Evolutionary conservation across 306 rosid genomes (phyloP).

Genomic region (Adenanthera pavonina): DNA sequence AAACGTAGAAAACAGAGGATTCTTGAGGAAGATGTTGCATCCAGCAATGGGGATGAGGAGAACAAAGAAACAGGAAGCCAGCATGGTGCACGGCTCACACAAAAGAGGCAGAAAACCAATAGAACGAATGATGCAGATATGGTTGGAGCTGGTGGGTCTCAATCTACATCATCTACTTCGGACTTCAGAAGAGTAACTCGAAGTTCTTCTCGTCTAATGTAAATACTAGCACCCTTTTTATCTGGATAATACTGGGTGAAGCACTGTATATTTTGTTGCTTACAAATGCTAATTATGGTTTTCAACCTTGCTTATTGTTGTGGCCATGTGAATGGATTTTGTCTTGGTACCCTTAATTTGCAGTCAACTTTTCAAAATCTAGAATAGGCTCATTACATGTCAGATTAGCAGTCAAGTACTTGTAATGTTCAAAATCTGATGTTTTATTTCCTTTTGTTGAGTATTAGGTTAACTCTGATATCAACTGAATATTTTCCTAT

Average conservation of each 20-base stretch:
- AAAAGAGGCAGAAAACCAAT: constrained; percentile 21
- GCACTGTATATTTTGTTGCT: constrained; percentile 40
- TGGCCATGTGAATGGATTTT: constrained; percentile 22
- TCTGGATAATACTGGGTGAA: constrained; percentile 22
- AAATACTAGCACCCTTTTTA: constrained; percentile 21
- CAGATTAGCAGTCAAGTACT: not conserved
- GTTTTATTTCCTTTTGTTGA: too few relatives aligned
- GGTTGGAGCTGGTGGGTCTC: constrained; percentile 34
- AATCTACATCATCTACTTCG: constrained; percentile 34
- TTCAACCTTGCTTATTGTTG: constrained; percentile 5
- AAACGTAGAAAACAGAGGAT: constrained; percentile 37
- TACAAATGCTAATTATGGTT: not conserved
- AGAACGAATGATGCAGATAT: constrained; percentile 27
- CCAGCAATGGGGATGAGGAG: constrained; percentile 46
- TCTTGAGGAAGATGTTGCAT: constrained; percentile 50
- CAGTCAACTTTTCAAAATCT: constrained; percentile 18
- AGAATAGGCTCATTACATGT: constrained; percentile 6
- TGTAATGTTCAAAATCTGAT: not conserved
- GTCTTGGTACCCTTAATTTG: constrained; percentile 10
- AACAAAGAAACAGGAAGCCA: constrained; percentile 45
- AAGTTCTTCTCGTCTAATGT: constrained; percentile 36
- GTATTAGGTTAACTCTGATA: not conserved
- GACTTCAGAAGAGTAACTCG: constrained; percentile 48
- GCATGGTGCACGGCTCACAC: not conserved
- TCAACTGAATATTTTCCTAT: not conserved